These are phyloP conservation scores for Xylaria venustula DNA, from an alignment of 495 filamentous ascomycete genomes.

Conservation along the genomic window DNA sequence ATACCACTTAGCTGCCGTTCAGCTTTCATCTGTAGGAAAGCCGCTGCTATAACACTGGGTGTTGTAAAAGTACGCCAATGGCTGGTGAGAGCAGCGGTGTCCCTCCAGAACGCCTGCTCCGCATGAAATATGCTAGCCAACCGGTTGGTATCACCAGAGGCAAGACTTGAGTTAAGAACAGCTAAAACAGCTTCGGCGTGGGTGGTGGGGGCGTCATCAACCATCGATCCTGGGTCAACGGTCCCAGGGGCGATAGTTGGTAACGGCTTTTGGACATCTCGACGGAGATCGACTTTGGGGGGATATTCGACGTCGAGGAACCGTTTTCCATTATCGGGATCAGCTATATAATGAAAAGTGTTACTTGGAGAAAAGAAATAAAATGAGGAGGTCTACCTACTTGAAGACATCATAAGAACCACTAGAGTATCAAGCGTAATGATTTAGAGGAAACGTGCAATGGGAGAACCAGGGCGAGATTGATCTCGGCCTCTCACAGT, in stretches of 20 bases:
- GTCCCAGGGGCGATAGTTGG: constrained; percentile 20
- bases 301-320: constrained; percentile 12
- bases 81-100: constrained; percentile 29
- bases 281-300: constrained; percentile 21
- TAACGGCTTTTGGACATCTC: constrained; percentile 18
- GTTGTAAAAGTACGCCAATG: constrained; percentile 29
- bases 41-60: constrained; percentile 16
- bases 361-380: too few species aligned
- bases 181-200: neutral
- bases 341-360: too few species aligned
- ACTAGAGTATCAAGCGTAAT: too few species aligned
- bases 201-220: constrained; percentile 1
- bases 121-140: constrained; percentile 21
- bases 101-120: constrained; percentile 31
- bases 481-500: too few species aligned
- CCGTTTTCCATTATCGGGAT: too few species aligned
- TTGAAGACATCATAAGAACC: too few species aligned
- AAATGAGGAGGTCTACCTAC: too few species aligned
- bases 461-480: too few species aligned
- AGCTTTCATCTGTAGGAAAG: constrained; percentile 18
- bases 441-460: too few species aligned
- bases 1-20: constrained; percentile 11
- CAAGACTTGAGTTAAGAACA: constrained; percentile 12
- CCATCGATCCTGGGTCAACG: constrained; percentile 12
- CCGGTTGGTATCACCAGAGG: constrained; percentile 11